Conservation (phyloP, 495 filamentous ascomycete genomes). For the Extremus antarcticus region DNA sequence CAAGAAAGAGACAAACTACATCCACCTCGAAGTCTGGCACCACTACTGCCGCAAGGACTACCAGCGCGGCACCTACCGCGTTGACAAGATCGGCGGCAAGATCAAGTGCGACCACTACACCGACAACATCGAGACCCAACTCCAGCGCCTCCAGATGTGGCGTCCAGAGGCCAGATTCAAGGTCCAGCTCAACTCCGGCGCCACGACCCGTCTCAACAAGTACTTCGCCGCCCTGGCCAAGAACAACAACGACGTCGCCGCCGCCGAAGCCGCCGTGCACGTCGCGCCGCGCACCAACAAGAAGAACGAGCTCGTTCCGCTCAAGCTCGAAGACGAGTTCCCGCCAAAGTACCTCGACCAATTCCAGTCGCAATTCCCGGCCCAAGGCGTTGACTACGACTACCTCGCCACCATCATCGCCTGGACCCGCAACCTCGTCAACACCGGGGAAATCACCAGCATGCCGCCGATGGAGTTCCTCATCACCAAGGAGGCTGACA, state of each 20-base stretch:
- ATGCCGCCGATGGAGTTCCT: conserved; percentile 23
- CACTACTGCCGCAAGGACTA: conserved; percentile 77
- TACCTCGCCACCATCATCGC: conserved; percentile 1
- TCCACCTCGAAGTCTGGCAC: conserved; percentile 49
- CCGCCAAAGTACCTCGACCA: conserved; percentile 1
- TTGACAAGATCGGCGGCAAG: neutral
- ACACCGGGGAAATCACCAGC: neutral
- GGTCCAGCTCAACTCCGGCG: conserved; percentile 7
- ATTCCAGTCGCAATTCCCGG: neutral
- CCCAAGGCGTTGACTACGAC: conserved; percentile 1
- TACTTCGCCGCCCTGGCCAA: neutral
- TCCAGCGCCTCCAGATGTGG: conserved; percentile 12
- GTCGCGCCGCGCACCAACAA: conserved; percentile 1
- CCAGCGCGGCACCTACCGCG: conserved; percentile 35
- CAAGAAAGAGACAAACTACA: conserved; percentile 58
- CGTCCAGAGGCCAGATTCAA: conserved; percentile 15
- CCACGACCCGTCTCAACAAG: neutral
- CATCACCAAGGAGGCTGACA: neutral
- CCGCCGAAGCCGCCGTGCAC: neutral
- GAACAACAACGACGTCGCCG: neutral
- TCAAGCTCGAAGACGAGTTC: conserved; percentile 7
- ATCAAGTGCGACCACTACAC: neutral
- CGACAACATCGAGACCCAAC: conserved; percentile 4
- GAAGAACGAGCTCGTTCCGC: neutral
- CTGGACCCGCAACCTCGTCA: conserved; percentile 1